Base-by-base conservation (phyloP, 139 green algal genomes). In the Zygnema cylindricum region DNA sequence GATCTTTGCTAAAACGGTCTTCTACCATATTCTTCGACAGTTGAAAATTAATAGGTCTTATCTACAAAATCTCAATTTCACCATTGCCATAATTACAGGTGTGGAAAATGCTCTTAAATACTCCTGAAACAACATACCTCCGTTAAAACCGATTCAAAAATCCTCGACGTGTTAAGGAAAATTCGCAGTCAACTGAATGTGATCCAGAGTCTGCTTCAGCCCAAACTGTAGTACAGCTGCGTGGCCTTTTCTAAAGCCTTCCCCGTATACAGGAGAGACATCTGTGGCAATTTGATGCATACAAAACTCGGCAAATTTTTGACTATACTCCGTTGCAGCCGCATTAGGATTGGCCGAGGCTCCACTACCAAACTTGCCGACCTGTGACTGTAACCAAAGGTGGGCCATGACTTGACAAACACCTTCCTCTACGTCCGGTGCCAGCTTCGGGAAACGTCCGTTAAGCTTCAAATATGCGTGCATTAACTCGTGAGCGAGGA, bases 401-500 rank as follows among this genome's bases (percentile, higher is more conserved):
- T 95, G 90, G 0, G 95, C 95, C 96, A 99, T 95, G 30, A 99
- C 93, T 92, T 99, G 96, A 87, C 94, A 97, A 76, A 98, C 86
- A 0, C 96, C 96, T 93, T 99, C 96, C 92, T 99, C 96, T 35
- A 95, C 82, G 77, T 91, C 75, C 7, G 76, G 87, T 1, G 89
- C 39, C 77, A 98, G 93, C 39, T 85, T 55, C 2, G 88, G 92
- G 43, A 87, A 87, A 0, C 82, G 76, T 76, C 90, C 85, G 11
- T 88, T 91, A 78, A 98, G 93, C 1, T 95, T 93, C 84, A 99
- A 87, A 85, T 93, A 98, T 0, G 96, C 96, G 87, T 98, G 96
- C 95, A 96, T 98, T 49, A 96, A 89, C 93, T 98, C 96, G 86
- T 98, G 96, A 33, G 96, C 96, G 1, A 98, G 90, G 86, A 98